Conservation (phyloP, 2,329 filamentous ascomycete species). For the Aspergillus hortae region DNA sequence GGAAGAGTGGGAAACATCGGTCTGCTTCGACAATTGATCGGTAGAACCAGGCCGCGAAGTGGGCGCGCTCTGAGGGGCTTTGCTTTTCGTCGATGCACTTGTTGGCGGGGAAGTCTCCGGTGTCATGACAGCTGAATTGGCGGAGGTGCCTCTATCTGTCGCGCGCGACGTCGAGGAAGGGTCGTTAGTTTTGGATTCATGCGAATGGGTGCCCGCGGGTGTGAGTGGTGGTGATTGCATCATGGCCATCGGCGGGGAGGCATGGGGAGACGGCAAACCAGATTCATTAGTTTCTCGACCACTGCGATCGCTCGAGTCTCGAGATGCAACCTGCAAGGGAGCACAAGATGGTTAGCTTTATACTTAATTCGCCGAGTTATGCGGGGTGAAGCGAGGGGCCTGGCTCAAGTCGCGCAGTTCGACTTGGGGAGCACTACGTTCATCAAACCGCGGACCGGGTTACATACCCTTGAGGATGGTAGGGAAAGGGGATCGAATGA, state of each 20-base stretch:
- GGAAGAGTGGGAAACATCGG: conserved; percentile 42
- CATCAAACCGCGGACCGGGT: background rate
- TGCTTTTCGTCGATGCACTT: conserved; percentile 27
- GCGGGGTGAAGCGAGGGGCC: conserved; percentile 5
- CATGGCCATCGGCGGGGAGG: conserved; percentile 64
- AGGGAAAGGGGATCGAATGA: conserved; percentile 88
- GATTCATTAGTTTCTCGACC: conserved; percentile 57
- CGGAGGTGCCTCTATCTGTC: conserved; percentile 30
- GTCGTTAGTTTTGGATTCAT: conserved; percentile 45
- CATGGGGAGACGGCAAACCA: conserved; percentile 61
- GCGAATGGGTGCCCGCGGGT: conserved; percentile 69
- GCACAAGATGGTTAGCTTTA: conserved; percentile 7
- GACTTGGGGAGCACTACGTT: too few species aligned
- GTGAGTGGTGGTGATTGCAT: conserved; percentile 88
- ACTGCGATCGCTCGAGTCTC: conserved; percentile 61
- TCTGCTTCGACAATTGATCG: conserved; percentile 40
- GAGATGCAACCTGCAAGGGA: conserved; percentile 38
- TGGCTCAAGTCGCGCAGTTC: background rate
- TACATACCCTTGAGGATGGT: conserved; percentile 52
- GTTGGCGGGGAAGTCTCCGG: conserved; percentile 53
- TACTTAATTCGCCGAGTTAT: background rate
- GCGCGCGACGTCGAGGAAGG: conserved; percentile 28
- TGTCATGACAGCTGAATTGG: conserved; percentile 43
- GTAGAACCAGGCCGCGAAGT: conserved; percentile 40
- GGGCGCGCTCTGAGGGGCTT: conserved; percentile 32